Base-by-base conservation (phyloP, 202 grass and related monocot species). In the Saccharum hybrid region DNA sequence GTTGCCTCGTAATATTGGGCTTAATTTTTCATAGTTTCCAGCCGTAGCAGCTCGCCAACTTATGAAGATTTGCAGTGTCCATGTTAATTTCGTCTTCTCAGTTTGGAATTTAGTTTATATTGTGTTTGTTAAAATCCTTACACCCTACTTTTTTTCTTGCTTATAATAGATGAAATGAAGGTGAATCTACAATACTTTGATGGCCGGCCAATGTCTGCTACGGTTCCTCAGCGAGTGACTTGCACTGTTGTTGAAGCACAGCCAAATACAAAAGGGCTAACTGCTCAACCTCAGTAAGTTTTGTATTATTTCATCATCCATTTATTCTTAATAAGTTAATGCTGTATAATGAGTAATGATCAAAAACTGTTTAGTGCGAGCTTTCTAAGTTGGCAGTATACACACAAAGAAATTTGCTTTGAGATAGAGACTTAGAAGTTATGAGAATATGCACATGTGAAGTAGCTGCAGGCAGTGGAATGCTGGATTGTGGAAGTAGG, bases 241-340 rank as follows among this genome's bases (percentile, higher is more conserved):
- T 98, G 96, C 82, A 95, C 87, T 33, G 96, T 98, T 68, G 87
- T 93, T 72, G 89, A 93, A 95, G 92, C 96, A 69, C 92, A 91
- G 23, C 83, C 92, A 74, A 78, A 95, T 84, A 77, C 91, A 69
- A 98, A 98, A 90, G 96, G 96, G 28, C 78, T 92, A 83, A 95
- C 96, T 86, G 81, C 85, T 82, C 77, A 80, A 81, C 92, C 96
- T 80, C 96, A 98, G 96, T 98, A 86, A 95, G 92, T 92, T 88
- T 72, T 40, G 9, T 21, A 61, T 73, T 83, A 41, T 67, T 62
- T 63, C 54, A 71, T 41, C 34, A 48, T 87, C 18, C n/a, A 51
- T n/a, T 62, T 83, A 42, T 54, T 78, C 16, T 78, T 78, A 49
- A 61, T 74, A 48, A 37, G 57, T 75, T 45, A 14, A 66, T 82